Evolutionary conservation across 108 stramenopile species (phyloP).

Genomic region (Skeletonema grethae): DNA sequence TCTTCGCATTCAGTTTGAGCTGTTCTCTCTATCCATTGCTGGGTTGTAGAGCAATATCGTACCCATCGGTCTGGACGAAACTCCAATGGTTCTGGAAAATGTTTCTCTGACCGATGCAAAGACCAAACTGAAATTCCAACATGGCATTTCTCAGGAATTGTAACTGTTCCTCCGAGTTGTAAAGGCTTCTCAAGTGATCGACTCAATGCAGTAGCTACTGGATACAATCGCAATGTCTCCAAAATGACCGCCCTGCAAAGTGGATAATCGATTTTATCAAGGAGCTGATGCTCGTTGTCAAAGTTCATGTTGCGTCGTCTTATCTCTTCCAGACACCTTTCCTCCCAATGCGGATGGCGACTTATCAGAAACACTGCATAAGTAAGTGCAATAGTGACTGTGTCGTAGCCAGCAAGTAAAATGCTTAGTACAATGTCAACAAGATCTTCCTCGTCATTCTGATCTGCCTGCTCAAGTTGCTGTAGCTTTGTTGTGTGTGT

Average conservation of each 20-base stretch:
- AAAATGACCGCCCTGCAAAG: constrained; percentile 40
- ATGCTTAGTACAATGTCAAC: constrained; percentile 11
- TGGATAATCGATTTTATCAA: constrained; percentile 7
- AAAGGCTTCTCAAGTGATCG: constrained; percentile 35
- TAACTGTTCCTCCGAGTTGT: constrained; percentile 12
- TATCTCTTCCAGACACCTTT: constrained; percentile 36
- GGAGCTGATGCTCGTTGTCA: neutral
- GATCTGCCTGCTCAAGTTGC: neutral
- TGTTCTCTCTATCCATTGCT: neutral
- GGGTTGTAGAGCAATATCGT: neutral
- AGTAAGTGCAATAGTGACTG: constrained; percentile 36
- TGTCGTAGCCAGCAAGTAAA: constrained; percentile 53
- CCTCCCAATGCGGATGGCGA: constrained; percentile 15
- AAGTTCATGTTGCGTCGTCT: neutral
- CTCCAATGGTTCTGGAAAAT: constrained; percentile 34
- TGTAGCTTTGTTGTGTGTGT: neutral
- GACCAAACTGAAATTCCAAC: constrained; percentile 40
- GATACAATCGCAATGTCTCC: constrained; percentile 47
- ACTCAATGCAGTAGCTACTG: constrained; percentile 22
- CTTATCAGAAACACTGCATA: constrained; percentile 44
- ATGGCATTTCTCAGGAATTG: constrained; percentile 17
- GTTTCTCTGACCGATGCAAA: constrained; percentile 31
- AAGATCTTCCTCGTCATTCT: constrained; percentile 9
- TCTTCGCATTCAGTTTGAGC: neutral
- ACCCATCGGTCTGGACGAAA: constrained; percentile 53